Evolutionary conservation across 306 rosid species (phyloP), one percentile per base, ranked within the genome.

Genomic region (Pueraria montana): DNA sequence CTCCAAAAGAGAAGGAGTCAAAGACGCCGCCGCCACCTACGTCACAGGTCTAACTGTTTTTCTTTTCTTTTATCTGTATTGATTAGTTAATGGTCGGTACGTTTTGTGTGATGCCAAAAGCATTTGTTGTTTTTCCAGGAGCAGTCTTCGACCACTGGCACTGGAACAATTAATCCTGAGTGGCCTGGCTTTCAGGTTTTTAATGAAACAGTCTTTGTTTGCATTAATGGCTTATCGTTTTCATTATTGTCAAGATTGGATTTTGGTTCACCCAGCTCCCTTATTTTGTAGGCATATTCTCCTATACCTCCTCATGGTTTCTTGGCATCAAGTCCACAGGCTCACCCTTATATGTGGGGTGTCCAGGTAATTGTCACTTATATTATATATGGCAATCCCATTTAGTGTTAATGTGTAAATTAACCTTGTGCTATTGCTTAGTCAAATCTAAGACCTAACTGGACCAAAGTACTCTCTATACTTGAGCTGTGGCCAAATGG

Each of bases 291-390:
- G 99, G 96, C 99, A 56, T 96, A 92, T 84, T 92, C 99, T 89
- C 93, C 96, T 27, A 86, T 96, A 46, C 99, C 99, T 77, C 97
- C 99, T 10, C 99, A 89, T 82, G 98, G 98, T 59, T 96, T 81
- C 84, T 21, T 96, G 93, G 96, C 99, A 36, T 92, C 98, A 71
- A 94, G 92, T 81, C 99, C 97, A 67, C 99, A 96, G 76, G 94
- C 95, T 70, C 98, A 91, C 86, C 97, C 99, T 49, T 96, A 96
- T 87, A 90, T 96, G 98, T 93, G 99, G 99, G 99, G 99, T 30
- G 98, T 96, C 80, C 99, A 96, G 96, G 99, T 95, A 87, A 76
- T 48, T 75, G 38, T 32, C 52, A 18, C 74, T 14, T 27, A 8
- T 16, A 36, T 62, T 18, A 38, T 68, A 43, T 69, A 79, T 59